Percentiles rank a stretch among this genome's conserved stretches.
These are phyloP conservation scores for Taiozyma sp. DNA, from an alignment of 1,139 yeast species.

Conservation along the genomic window DNA sequence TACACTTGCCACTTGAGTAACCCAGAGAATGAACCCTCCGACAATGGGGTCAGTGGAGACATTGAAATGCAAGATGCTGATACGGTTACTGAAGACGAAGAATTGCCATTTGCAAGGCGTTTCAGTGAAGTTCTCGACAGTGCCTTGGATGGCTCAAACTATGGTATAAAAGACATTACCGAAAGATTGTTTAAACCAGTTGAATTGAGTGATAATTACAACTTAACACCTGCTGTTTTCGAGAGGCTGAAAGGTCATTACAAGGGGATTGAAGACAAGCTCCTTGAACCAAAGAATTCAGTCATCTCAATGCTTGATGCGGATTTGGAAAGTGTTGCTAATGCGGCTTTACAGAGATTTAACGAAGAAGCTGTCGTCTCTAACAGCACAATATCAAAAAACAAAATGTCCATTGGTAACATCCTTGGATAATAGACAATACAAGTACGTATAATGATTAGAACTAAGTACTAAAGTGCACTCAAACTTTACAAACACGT, in stretches of 20 bases:
- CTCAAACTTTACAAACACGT: too few relatives aligned
- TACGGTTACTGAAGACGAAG: slow-evolving; percentile 13
- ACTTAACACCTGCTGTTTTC: not conserved
- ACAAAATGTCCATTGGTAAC: slow-evolving; percentile 20
- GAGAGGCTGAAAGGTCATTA: not conserved
- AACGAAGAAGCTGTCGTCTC: not conserved
- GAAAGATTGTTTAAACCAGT: slow-evolving; percentile 9
- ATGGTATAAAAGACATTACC: slow-evolving; percentile 14
- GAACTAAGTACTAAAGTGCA: not conserved
- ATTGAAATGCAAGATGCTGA: slow-evolving; percentile 14
- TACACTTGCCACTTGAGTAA: slow-evolving; percentile 10
- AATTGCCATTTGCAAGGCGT: slow-evolving; percentile 13
- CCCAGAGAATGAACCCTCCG: slow-evolving; percentile 5
- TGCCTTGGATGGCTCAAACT: slow-evolving; percentile 17
- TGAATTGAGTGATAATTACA: not conserved
- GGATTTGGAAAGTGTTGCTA: not conserved
- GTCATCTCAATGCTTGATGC: not conserved
- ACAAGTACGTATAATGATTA: not conserved
- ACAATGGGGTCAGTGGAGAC: slow-evolving; percentile 1
- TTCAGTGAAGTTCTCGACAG: slow-evolving; percentile 10
- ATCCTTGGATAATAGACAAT: slow-evolving; percentile 14
- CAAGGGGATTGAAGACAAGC: not conserved
- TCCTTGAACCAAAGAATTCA: not conserved
- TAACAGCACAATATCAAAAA: not conserved
- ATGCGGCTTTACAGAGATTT: not conserved